phyloP scores from a whole-genome alignment of 176 grass and related monocot genomes.

The Aegilops speltoides region DNA sequence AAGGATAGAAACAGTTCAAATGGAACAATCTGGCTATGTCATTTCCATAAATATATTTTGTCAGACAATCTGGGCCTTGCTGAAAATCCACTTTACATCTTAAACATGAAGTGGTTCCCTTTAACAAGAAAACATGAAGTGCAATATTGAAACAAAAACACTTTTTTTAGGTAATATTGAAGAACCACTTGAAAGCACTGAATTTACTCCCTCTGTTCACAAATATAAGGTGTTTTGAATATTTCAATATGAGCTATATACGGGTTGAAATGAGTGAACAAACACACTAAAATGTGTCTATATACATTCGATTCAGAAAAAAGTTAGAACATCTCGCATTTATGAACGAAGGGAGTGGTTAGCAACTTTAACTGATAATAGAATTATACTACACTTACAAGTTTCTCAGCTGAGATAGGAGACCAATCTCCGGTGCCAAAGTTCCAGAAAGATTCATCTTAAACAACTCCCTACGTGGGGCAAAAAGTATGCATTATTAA shows the following conservation, averaged over 20 bases:
- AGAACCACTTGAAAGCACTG: not conserved
- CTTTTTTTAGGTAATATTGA: not conserved
- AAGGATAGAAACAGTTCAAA: not conserved
- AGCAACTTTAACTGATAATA: not conserved
- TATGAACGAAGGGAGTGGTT: not conserved
- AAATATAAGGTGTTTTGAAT: no score
- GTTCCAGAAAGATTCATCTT: slow-evolving; percentile 83
- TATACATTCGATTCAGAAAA: no score
- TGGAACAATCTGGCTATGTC: not conserved
- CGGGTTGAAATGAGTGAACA: no score
- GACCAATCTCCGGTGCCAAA: slow-evolving; percentile 74
- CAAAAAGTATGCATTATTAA: slow-evolving; percentile 24
- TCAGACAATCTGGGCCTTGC: not conserved
- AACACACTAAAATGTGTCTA: no score
- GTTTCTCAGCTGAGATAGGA: slow-evolving; percentile 58
- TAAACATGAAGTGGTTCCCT: slow-evolving; percentile 1
- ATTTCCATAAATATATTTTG: slow-evolving; percentile 7
- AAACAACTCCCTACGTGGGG: slow-evolving; percentile 64
- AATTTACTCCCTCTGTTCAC: not conserved
- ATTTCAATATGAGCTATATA: no score
- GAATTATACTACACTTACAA: slow-evolving; percentile 48
- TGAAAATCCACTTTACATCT: not conserved
- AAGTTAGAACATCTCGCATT: no score
- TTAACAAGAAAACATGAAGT: not conserved
- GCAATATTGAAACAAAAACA: not conserved